These are phyloP conservation scores for Camillea tinctor DNA, from an alignment of 2,329 filamentous ascomycete species.

Conservation along the genomic window DNA sequence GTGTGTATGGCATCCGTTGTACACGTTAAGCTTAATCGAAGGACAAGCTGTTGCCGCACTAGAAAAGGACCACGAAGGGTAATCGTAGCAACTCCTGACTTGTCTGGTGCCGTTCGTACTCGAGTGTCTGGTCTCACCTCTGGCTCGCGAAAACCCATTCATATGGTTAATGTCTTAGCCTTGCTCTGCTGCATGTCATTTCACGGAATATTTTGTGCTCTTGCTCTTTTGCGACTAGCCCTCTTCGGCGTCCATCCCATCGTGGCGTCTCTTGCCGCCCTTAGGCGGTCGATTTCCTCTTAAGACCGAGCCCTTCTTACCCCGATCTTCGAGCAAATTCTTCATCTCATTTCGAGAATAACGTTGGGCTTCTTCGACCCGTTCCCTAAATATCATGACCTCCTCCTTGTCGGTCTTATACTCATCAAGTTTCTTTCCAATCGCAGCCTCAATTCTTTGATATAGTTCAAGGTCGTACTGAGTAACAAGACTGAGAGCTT, in stretches of 20 bases:
- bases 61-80: no score
- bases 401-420: constrained; percentile 75
- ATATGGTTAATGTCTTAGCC: background rate
- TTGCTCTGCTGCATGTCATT: background rate
- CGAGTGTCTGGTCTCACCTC: no score
- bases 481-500: constrained; percentile 77
- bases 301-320: constrained; percentile 50
- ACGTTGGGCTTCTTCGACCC: constrained; percentile 81
- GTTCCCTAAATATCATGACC: constrained; percentile 74
- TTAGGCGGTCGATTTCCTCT: constrained; percentile 45
- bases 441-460: constrained; percentile 75
- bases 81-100: no score
- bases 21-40: no score
- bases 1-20: no score
- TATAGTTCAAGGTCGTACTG: constrained; percentile 76
- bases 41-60: no score
- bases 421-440: constrained; percentile 73
- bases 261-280: constrained; percentile 41
- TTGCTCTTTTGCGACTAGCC: constrained; percentile 42
- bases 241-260: constrained; percentile 76
- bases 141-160: no score
- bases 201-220: background rate
- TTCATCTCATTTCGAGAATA: constrained; percentile 81
- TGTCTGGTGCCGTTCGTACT: no score
- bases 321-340: constrained; percentile 68